A percentile compares a stretch with the other conserved stretches of the same genome.
Evolutionary conservation across 805 yeast species (phyloP).

Genomic region (Zygosaccharomyces kombuchaensis): DNA sequence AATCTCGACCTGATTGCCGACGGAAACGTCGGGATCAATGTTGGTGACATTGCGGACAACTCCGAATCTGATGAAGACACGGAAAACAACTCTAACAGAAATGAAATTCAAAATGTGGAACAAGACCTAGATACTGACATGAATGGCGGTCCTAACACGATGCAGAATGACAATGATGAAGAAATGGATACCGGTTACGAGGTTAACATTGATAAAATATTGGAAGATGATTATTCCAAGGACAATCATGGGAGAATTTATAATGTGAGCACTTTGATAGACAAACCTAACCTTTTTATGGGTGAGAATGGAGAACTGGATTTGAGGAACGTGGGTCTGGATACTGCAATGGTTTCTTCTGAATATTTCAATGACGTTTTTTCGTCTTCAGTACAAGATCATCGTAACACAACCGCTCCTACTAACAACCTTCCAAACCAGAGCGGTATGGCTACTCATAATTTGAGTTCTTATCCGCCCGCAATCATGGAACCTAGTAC

Average conservation of each 20-base stretch:
- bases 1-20: slow-evolving; percentile 12
- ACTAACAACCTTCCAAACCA: slow-evolving; percentile 5
- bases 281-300: slow-evolving; percentile 26
- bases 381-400: slow-evolving; percentile 8
- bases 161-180: not conserved
- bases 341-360: slow-evolving; percentile 17
- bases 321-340: slow-evolving; percentile 17
- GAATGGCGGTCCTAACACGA: slow-evolving; percentile 1
- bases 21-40: slow-evolving; percentile 12
- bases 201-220: slow-evolving; percentile 13
- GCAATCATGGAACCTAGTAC: not conserved
- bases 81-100: not conserved
- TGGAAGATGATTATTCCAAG: slow-evolving; percentile 8
- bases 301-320: slow-evolving; percentile 18
- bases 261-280: slow-evolving; percentile 32
- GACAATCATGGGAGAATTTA: slow-evolving; percentile 9
- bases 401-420: slow-evolving; percentile 1
- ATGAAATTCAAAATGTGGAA: not conserved
- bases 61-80: slow-evolving; percentile 9
- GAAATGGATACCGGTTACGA: slow-evolving; percentile 11
- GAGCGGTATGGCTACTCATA: slow-evolving; percentile 4
- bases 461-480: slow-evolving; percentile 4
- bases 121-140: slow-evolving; percentile 1
- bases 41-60: slow-evolving; percentile 8
- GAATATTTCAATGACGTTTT: slow-evolving; percentile 28